Percentiles rank a stretch among this genome's conserved stretches.
phyloP scores from a whole-genome alignment of 176 grass and related monocot species.

The Puccinellia tenuiflora region DNA sequence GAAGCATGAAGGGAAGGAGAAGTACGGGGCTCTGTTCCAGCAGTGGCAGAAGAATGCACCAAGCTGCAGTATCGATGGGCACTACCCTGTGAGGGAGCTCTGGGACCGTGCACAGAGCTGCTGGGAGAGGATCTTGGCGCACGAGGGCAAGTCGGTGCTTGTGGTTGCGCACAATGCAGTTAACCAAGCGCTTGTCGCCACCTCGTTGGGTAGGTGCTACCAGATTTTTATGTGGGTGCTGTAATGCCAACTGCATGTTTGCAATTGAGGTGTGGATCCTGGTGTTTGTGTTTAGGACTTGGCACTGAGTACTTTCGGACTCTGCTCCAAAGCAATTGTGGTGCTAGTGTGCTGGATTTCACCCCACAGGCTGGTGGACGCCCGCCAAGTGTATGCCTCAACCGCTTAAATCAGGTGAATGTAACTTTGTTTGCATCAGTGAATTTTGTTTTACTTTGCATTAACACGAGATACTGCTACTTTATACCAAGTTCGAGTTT shows the following conservation, averaged over 20 bases:
- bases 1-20: slow-evolving; percentile 89
- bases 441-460: neutral
- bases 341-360: slow-evolving; percentile 81
- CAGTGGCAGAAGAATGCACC: slow-evolving; percentile 81
- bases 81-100: slow-evolving; percentile 72
- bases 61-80: slow-evolving; percentile 74
- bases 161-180: slow-evolving; percentile 95
- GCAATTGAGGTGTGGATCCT: neutral
- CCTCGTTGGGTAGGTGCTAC: slow-evolving; percentile 51
- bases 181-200: slow-evolving; percentile 81
- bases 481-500: slow-evolving; percentile 7
- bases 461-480: neutral
- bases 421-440: neutral
- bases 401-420: slow-evolving; percentile 81
- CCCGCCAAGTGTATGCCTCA: slow-evolving; percentile 66
- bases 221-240: neutral
- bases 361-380: slow-evolving; percentile 42
- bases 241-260: neutral
- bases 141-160: slow-evolving; percentile 76
- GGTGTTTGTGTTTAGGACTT: slow-evolving; percentile 48
- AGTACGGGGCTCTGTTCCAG: slow-evolving; percentile 39
- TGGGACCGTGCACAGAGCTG: slow-evolving; percentile 70
- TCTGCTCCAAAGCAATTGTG: slow-evolving; percentile 95
- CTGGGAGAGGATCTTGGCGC: slow-evolving; percentile 76
- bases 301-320: slow-evolving; percentile 64